phyloP scores from a whole-genome alignment of 208 protist genomes.

The Leishmania amazonensis region DNA sequence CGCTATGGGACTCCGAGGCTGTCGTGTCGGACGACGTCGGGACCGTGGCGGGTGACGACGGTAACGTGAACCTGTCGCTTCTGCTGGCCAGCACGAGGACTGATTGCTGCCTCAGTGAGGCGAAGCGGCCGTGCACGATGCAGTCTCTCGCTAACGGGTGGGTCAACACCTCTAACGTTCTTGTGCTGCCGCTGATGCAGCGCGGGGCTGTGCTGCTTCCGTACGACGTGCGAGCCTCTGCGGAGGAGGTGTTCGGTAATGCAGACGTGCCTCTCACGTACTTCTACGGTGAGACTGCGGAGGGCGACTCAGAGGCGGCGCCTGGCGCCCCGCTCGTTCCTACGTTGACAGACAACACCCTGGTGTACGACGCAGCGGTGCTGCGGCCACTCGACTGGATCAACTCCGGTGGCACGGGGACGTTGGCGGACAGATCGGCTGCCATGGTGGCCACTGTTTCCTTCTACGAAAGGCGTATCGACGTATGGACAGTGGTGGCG shows the following conservation, averaged over 20 bases:
- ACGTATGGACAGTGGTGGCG: conserved; percentile 49
- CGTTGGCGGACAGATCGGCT: neutral
- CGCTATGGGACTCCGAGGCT: conserved; percentile 5
- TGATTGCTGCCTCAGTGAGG: neutral
- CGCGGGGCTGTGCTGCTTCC: conserved; percentile 71
- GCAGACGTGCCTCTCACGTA: conserved; percentile 22
- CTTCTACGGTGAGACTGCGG: conserved; percentile 18
- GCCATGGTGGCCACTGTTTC: conserved; percentile 61
- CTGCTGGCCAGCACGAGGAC: neutral
- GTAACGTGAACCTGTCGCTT: conserved; percentile 12
- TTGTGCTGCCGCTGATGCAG: conserved; percentile 87
- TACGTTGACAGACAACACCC: conserved; percentile 34
- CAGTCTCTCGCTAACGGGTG: conserved; percentile 21
- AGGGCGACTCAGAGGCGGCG: conserved; percentile 2
- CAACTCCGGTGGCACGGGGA: neutral
- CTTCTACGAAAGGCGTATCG: conserved; percentile 80
- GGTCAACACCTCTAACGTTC: conserved; percentile 47
- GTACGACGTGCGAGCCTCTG: conserved; percentile 45
- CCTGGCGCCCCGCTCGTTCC: neutral
- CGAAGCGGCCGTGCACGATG: neutral
- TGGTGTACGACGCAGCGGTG: conserved; percentile 82
- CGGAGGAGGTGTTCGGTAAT: conserved; percentile 42
- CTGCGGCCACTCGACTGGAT: conserved; percentile 12
- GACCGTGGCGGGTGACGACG: neutral
- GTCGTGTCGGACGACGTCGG: neutral